Base-by-base conservation (phyloP, 2,329 filamentous ascomycete genomes). In the Colletotrichum tanaceti region DNA sequence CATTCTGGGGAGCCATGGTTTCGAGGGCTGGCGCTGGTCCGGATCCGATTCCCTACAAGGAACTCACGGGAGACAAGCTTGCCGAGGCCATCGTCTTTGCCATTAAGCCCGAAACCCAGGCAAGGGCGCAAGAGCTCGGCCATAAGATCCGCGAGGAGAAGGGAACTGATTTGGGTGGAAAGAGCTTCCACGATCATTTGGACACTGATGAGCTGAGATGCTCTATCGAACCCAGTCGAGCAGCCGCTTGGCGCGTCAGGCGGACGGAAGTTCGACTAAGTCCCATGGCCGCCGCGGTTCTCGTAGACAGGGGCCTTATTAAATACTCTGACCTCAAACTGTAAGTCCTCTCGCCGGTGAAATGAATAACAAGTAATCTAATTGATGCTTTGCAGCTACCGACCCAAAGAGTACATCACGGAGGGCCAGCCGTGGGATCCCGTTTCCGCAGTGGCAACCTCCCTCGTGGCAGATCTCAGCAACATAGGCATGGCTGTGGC, bases 1-100 rank as follows among this genome's bases (percentile, higher is more conserved):
- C 90, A 0, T 95, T 94, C 74, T 94, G 92, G 92, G 92, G 92
- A 9, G 85, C 89, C 11, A 94, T 94, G 86, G 88, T 94, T 46
- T 86, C 89, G 0, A 85, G 84, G 67, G 91, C 92, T 7, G 90
- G 91, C 11, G 92, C 92, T 6, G 92, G 92, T 0, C 91, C 92
- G 0, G 79, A 84, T 1, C 91, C 92, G 0, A 88, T 93, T 57
- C 90, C 90, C 0, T 88, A 91, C 76, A 91, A 91, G 72, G 82
- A 89, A 38, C 79, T 94, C 44, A 93, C 87, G 0, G 84, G 86
- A 0, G 88, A 90, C 32, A 90, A 87, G 14, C 81, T 95, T 7
- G 89, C 89, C 0, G 85, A 85, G 28, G 89, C 90, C 0, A 90
- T 95, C 62, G 77, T 76, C 6, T 83, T 86, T 49, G 90, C 89